Evolutionary conservation across 1,284 basidiomycete species (phyloP), one percentile per base, ranked within the genome.

Genomic region (Vanrija pseudolonga): DNA sequence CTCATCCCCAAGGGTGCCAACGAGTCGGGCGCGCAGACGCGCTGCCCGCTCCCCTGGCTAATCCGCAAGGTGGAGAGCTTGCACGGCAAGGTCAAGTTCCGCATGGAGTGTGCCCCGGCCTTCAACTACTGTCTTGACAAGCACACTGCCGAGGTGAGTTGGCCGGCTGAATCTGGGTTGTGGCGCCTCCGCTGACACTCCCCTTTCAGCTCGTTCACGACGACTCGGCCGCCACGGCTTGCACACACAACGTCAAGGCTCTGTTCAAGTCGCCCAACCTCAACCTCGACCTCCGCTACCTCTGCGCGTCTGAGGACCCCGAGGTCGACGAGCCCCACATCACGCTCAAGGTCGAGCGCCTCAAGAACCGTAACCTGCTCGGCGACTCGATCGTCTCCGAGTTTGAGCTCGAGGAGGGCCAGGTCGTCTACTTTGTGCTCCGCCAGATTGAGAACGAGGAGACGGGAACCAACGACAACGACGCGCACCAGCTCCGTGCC

Each of bases 81-180:
- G 60, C 85, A 91, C 18, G 91, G 92, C 2, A 79, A 69, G 3
- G 78, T 93, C 28, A 84, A 87, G 0, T 79, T 93, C 53, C 81
- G 83, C 51, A 81, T 94, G 73, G 88, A 94, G 76, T 92, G 89
- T 66, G 90, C 90, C 0, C 92, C 92, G 0, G 92, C 91, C 0
- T 96, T 96, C 82, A 87, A 95, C 76, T 96, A 96, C 66, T 90
- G 90, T 2, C 82, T 86, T 14, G 82, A 85, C 52, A 55, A 79
- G 3, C 92, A 96, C 73, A 82, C 79, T 3, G 85, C 87, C 0
- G 73, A 80, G 28, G 76, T 77, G 73, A 50, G 68, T 47, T 18
- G 4, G 26, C 19, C 28, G 12, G 17, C 18, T 32, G 5, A 11
- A n/a, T n/a, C n/a, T n/a, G n/a, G 23, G 18, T 12, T 17, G n/a